Base-by-base conservation (phyloP, 306 rosid species). In the Acacia melanoxylon region DNA sequence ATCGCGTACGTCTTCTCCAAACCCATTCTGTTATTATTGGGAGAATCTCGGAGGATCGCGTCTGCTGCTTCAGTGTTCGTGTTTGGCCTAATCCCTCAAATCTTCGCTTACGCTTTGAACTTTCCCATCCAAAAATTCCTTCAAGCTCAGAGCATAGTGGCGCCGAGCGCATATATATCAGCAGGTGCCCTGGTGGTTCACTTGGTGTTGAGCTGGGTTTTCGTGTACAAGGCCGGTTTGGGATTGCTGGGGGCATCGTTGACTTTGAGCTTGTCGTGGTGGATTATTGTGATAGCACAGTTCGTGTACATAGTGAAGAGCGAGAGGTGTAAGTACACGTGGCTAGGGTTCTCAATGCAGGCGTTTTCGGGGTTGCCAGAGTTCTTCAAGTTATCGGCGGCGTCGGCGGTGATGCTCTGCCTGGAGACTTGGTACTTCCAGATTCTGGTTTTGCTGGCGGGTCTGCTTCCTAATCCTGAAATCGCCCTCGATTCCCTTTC, bases 251-350 rank as follows among this genome's bases (percentile, higher is more conserved):
- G 98, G 0, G 98, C 94, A 0, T 88, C 98, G 0, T 22, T 89
- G 86, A 83, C 83, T n/a, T 62, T 94, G 82, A 94, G 98, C 63
- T 24, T 92, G 9, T 94, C 98, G 5, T 94, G 98, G 98, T 94
- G 97, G 95, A 83, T 94, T 4, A 81, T 86, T 0, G 98, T 92
- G 77, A 75, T 75, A 72, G 97, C 86, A 0, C 98, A 92, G 72
- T 89, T 88, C 66, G 86, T 90, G 24, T 94, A 89, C 8, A 89
- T 92, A 9, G 63, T 94, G 45, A 92, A 82, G 84, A 90, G 97
- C 15, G 89, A 85, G 2, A 87, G 74, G 80, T 92, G 91, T 27
- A 90, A 61, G 82, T 9, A 44, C 4, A 90, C 95, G 2, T 94
- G 98, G 98, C 81, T 20, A 6, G 97, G 98, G 13, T 94, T 94